Percentiles rank a stretch among this genome's conserved stretches.
Evolutionary conservation across 768 basidiomycete species (phyloP).

Genomic region (Postia placenta): DNA sequence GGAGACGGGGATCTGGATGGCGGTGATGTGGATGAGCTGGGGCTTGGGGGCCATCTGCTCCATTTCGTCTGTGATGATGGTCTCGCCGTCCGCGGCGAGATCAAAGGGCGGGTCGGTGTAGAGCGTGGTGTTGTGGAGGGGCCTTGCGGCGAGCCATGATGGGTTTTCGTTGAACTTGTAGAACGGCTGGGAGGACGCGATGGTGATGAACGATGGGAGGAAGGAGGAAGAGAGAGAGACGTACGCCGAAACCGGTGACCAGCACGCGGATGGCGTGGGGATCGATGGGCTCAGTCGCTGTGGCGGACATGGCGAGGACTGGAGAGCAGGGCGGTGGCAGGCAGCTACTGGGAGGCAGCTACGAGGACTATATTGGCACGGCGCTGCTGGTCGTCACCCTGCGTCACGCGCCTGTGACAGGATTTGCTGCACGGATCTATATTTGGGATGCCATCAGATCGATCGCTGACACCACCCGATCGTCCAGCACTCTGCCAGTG

Average conservation of each 20-base stretch:
- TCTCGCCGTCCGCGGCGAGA: constrained; percentile 5
- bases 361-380: too few relatives aligned
- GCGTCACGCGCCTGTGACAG: too few relatives aligned
- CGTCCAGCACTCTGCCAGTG: too few relatives aligned
- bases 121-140: constrained; percentile 52
- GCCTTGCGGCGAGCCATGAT: constrained; percentile 64
- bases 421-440: too few relatives aligned
- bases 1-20: constrained; percentile 49
- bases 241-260: constrained; percentile 50
- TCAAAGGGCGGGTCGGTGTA: constrained; percentile 24
- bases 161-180: constrained; percentile 39
- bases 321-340: neutral
- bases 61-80: constrained; percentile 18
- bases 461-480: too few relatives aligned
- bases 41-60: constrained; percentile 12
- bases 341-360: neutral
- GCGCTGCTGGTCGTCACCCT: too few relatives aligned
- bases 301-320: constrained; percentile 24
- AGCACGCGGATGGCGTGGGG: constrained; percentile 38
- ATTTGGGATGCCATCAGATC: too few relatives aligned
- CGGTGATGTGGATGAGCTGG: constrained; percentile 50
- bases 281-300: constrained; percentile 21
- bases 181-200: constrained; percentile 15
- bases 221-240: constrained; percentile 12
- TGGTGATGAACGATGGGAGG: neutral